phyloP scores from a whole-genome alignment of 371 early-diverging fungal species.

The Rhizopus microsporus region DNA sequence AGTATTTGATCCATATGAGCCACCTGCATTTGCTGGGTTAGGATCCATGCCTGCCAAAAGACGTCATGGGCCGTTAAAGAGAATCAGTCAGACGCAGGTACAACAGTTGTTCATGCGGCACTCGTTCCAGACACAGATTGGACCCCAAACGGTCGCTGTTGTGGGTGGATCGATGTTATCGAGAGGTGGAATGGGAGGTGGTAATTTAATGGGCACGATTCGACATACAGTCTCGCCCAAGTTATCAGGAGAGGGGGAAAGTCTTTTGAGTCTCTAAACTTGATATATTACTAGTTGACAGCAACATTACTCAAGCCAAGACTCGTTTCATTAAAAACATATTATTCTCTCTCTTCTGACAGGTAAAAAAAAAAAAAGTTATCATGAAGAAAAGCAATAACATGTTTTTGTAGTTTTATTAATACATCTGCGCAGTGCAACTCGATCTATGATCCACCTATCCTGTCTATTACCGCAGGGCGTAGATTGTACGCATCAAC shows the following conservation, averaged over 20 bases:
- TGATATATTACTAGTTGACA: conserved; percentile 42
- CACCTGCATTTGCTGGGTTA: conserved; percentile 54
- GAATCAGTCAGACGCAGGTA: conserved; percentile 57
- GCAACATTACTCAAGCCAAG: conserved; percentile 63
- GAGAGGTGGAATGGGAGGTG: conserved; percentile 77
- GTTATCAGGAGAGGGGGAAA: conserved; percentile 60
- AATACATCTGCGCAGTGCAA: conserved; percentile 58
- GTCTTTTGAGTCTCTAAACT: neutral
- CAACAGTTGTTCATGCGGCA: conserved; percentile 79
- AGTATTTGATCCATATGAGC: conserved; percentile 58
- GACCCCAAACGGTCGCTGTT: conserved; percentile 63
- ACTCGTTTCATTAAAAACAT: conserved; percentile 62
- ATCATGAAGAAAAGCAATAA: neutral
- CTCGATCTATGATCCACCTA: conserved; percentile 65
- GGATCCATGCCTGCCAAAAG: conserved; percentile 20
- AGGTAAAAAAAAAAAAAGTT: conserved; percentile 33
- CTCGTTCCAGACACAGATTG: conserved; percentile 81
- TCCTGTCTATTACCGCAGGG: conserved; percentile 65
- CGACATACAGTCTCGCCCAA: conserved; percentile 75
- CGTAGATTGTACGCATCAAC: conserved; percentile 58
- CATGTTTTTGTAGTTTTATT: conserved; percentile 52
- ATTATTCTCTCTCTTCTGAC: conserved; percentile 67
- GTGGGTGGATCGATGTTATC: conserved; percentile 73
- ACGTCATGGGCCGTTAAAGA: conserved; percentile 22
- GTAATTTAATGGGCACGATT: conserved; percentile 71